Evolutionary conservation across 1,139 yeast genomes (phyloP), one percentile per base, ranked within the genome.

Genomic region (Nematodospora anomalae): DNA sequence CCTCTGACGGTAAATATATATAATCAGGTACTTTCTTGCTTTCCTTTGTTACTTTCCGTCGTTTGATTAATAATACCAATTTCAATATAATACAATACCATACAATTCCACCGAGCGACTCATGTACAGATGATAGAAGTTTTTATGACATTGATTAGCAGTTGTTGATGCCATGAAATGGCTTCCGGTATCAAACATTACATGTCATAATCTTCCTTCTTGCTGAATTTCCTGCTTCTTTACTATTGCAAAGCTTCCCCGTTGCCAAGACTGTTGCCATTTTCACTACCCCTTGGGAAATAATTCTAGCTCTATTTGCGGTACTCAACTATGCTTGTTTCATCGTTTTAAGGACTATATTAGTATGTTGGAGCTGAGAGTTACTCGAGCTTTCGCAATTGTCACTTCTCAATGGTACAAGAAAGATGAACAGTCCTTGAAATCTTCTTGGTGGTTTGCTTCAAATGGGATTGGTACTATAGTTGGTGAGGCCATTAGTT

Each of bases 351-450:
- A 50, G 69, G 42, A 53, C 60, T 1, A 38, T 63, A 12, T 50
- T 80, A 22, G 89, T 1, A 53, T 70, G 36, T 64, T 78, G 30
- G 88, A 82, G 52, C 65, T 76, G 32, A 65, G 76, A 30, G 52
- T 62, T 6, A 61, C 80, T 13, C 86, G 84, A 2, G 80, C 81
- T 0, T 74, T 77, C 47, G 74, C 80, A 21, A 68, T 81, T 16
- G 62, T 81, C 23, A 62, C 67, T 3, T 49, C 59, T 12, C 62
- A 58, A 35, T 64, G 57, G 52, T 62, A 52, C 28, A 53, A 43
- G 10, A 47, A 44, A 20, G 52, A 53, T 9, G 62, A 59, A 42
- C 49, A 49, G 8, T 57, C 53, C 27, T 42, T 56, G 4, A 47
- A 60, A 39, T 49, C 52, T 36, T 50, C 54, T 24, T 46, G 58